phyloP scores from a whole-genome alignment of 2,329 filamentous ascomycete species.

The Monosporascus sp. region DNA sequence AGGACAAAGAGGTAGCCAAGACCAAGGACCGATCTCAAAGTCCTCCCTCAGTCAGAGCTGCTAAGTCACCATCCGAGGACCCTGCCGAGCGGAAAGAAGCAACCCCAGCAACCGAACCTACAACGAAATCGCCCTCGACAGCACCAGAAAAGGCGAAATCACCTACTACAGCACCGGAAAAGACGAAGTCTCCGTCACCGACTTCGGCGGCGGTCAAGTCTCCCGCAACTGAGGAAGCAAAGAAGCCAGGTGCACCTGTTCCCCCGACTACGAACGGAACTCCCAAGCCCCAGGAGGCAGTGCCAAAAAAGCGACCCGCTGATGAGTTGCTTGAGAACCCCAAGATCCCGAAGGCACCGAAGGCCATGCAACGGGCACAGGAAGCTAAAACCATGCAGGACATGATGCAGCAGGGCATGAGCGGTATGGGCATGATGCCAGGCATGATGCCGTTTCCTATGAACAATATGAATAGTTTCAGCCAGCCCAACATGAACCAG shows the following conservation, averaged over 20 bases:
- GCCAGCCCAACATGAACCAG: conserved; percentile 30
- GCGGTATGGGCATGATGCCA: conserved; percentile 37
- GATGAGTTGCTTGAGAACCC: conserved; percentile 64
- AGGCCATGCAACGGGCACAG: conserved; percentile 54
- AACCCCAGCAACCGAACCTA: conserved; percentile 34
- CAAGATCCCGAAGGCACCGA: conserved; percentile 59
- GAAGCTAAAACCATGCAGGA: conserved; percentile 28
- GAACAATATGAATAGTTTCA: conserved; percentile 31
- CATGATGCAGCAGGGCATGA: conserved; percentile 46
- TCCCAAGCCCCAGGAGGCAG: conserved; percentile 13
- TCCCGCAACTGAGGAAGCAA: conserved; percentile 15
- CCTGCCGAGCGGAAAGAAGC: conserved; percentile 24
- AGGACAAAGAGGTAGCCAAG: conserved; percentile 47
- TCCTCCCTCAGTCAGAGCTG: conserved; percentile 31
- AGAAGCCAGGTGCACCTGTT: conserved; percentile 18
- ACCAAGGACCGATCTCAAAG: conserved; percentile 43
- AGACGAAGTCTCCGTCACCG: conserved; percentile 20
- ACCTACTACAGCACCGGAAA: conserved; percentile 19
- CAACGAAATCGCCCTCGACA: conserved; percentile 27
- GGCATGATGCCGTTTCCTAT: conserved; percentile 39
- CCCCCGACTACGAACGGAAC: conserved; percentile 15
- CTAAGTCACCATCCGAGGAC: conserved; percentile 23
- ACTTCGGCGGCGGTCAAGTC: conserved; percentile 25
- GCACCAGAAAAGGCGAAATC: conserved; percentile 25
- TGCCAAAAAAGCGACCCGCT: conserved; percentile 73